Evolutionary conservation across 2,329 filamentous ascomycete genomes (phyloP).

Genomic region (Fusarium duplospermum): DNA sequence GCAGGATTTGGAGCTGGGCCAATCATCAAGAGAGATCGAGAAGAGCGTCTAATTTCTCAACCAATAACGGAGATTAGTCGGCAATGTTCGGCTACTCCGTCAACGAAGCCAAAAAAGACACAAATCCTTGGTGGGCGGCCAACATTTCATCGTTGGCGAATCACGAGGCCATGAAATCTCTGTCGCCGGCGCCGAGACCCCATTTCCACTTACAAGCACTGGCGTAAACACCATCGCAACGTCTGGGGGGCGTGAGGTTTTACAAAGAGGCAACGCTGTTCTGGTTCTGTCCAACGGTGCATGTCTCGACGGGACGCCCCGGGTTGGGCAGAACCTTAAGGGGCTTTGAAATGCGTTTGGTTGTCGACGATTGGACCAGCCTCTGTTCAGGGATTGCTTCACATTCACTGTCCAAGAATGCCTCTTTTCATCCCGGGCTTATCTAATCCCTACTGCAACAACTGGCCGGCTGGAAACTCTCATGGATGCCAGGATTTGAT

Average conservation of each 20-base stretch:
- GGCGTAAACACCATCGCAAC: constrained; percentile 14
- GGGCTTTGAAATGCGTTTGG: not conserved
- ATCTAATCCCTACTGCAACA: not conserved
- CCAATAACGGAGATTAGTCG: constrained; percentile 44
- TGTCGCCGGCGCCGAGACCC: constrained; percentile 28
- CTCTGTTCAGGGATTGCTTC: not conserved
- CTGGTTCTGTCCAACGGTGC: constrained; percentile 20
- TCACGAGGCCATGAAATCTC: constrained; percentile 41
- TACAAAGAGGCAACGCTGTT: constrained; percentile 24
- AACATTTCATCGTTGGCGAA: constrained; percentile 29
- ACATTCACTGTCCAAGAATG: not conserved
- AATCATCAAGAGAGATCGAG: constrained; percentile 18
- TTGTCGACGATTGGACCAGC: constrained; percentile 1
- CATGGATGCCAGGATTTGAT: not conserved
- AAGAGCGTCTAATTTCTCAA: not conserved
- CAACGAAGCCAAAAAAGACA: constrained; percentile 13
- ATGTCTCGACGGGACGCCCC: constrained; percentile 19
- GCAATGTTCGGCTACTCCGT: constrained; percentile 39
- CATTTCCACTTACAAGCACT: constrained; percentile 37
- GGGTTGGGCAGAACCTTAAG: constrained; percentile 19
- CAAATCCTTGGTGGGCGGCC: constrained; percentile 15
- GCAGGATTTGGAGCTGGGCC: constrained; percentile 23
- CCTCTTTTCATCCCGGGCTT: not conserved
- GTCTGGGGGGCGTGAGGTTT: constrained; percentile 20
- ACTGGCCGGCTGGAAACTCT: not conserved